A percentile compares a stretch with the other conserved stretches of the same genome.
These are phyloP conservation scores for Gossypium anomalum DNA, from an alignment of 345 rosid genomes.

Conservation along the genomic window DNA sequence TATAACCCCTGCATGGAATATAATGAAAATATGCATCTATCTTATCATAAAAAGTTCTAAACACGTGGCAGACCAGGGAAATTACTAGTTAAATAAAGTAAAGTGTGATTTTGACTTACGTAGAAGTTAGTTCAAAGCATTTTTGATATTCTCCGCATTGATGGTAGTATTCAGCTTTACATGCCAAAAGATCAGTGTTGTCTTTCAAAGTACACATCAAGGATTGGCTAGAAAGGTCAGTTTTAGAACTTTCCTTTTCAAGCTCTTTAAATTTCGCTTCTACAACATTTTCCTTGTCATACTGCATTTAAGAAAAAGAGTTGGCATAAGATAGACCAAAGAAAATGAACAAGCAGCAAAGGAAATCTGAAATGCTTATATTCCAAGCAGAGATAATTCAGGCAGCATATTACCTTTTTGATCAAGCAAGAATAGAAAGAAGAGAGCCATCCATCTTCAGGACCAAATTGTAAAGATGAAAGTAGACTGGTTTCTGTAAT, in stretches of 20 bases:
- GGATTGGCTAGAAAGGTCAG: slow-evolving; percentile 42
- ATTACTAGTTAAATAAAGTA: not conserved
- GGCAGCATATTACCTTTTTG: slow-evolving; percentile 53
- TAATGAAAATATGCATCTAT: not conserved
- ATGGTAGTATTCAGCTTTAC: slow-evolving; percentile 97
- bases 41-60: not conserved
- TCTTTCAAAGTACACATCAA: slow-evolving; percentile 53
- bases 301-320: slow-evolving; percentile 38
- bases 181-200: slow-evolving; percentile 79
- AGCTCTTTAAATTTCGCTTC: slow-evolving; percentile 82
- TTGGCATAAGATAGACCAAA: slow-evolving; percentile 21
- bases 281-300: slow-evolving; percentile 68
- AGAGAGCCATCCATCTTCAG: slow-evolving; percentile 90
- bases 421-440: slow-evolving; percentile 91
- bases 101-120: slow-evolving; percentile 43
- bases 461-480: slow-evolving; percentile 74
- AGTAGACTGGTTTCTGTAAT: slow-evolving; percentile 66
- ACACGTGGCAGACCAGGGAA: not conserved
- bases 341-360: slow-evolving; percentile 8
- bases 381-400: not conserved
- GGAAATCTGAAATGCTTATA: not conserved
- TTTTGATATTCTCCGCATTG: slow-evolving; percentile 94
- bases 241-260: slow-evolving; percentile 64
- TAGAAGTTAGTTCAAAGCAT: slow-evolving; percentile 82
- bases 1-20: not conserved